Evolutionary conservation across 345 rosid species (phyloP), one percentile per base, ranked within the genome.

Genomic region (Arabidopsis arenosa): DNA sequence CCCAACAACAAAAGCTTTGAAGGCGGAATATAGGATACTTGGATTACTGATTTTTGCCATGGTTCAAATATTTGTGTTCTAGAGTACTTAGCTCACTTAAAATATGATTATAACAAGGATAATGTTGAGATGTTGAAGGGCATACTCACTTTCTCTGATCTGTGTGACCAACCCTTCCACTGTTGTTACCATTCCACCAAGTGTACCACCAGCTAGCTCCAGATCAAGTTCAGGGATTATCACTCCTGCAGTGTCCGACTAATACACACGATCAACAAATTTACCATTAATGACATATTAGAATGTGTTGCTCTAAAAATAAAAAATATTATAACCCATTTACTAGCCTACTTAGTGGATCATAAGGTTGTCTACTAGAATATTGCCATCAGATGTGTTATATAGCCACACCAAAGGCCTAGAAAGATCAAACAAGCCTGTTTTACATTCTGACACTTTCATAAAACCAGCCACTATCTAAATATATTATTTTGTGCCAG

Each of bases 171-270:
- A 82, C 15, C 97, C 98, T 80, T 94, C 97, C 43, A 94, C 97
- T 18, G 98, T 94, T 49, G 97, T 92, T 45, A 92, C 96, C 55
- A 90, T 28, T 73, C 96, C 98, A 64, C 98, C 98, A 40, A 92
- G 82, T 37, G 98, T 90, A 55, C 96, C 98, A 83, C 97, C 86
- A 1, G 80, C 85, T 73, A 94, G 84, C 85, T 92, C 96, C 85
- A 94, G 83, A 54, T 90, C 98, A 54, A 94, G 89, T 84, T 92
- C 96, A 32, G 97, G 97, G 63, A 94, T 79, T 68, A 21, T 79
- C 45, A 94, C 90, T 67, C 95, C 79, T 10, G 96, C 96, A 56
- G 96, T 87, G 83, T 94, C 97, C 7, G 98, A 94, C 96, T 94
- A 86, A 60, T 37, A 79, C 52, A 84, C 13, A 41, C 1, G 39